Percentiles rank a stretch among this genome's conserved stretches.
These are phyloP conservation scores for Pythium periplocum DNA, from an alignment of 352 stramenopile species.

Conservation along the genomic window DNA sequence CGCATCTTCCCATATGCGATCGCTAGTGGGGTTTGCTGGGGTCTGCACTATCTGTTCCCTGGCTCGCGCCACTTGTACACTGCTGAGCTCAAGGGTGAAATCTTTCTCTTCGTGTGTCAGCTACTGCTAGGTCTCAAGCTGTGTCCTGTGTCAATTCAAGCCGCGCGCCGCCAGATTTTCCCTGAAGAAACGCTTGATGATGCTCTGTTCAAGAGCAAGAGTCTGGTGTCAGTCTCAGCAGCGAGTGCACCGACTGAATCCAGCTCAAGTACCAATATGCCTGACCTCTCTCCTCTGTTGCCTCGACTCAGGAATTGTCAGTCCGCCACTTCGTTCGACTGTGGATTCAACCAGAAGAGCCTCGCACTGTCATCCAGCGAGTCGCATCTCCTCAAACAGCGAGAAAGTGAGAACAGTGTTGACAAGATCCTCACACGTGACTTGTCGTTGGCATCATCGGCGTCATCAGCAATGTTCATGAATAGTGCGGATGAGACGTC, in stretches of 20 bases:
- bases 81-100: slow-evolving; percentile 71
- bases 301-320: slow-evolving; percentile 14
- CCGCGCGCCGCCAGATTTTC: slow-evolving; percentile 62
- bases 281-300: slow-evolving; percentile 18
- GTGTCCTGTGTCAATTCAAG: slow-evolving; percentile 57
- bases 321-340: slow-evolving; percentile 5
- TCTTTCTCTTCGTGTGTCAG: slow-evolving; percentile 75
- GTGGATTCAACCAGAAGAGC: background rate
- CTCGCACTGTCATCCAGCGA: slow-evolving; percentile 44
- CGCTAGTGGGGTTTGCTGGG: slow-evolving; percentile 71
- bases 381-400: slow-evolving; percentile 45
- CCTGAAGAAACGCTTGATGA: slow-evolving; percentile 75
- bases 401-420: slow-evolving; percentile 46
- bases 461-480: background rate
- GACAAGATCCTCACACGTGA: slow-evolving; percentile 40
- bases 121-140: slow-evolving; percentile 66
- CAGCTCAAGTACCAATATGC: slow-evolving; percentile 8
- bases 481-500: background rate
- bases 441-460: background rate
- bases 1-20: slow-evolving; percentile 85
- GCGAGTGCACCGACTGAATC: background rate
- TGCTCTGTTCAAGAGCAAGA: slow-evolving; percentile 18
- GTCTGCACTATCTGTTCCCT: slow-evolving; percentile 86
- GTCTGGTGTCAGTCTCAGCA: background rate
- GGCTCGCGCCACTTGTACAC: slow-evolving; percentile 84